These are phyloP conservation scores for Fraxinus dipetala DNA, from an alignment of 305 asterid genomes.

Conservation along the genomic window DNA sequence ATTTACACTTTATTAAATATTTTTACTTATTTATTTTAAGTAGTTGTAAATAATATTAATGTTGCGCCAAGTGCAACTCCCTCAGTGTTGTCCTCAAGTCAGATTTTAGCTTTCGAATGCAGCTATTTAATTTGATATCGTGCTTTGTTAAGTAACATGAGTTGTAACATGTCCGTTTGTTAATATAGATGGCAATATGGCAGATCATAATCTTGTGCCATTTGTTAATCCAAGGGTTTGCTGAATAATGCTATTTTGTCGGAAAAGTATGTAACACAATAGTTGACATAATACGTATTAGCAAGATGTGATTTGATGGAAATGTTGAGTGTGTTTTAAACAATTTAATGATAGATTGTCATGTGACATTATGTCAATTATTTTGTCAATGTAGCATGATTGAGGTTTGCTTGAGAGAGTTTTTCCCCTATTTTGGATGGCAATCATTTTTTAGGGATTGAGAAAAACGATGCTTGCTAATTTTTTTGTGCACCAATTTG, in stretches of 20 bases:
- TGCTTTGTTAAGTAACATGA: neutral
- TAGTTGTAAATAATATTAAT: neutral
- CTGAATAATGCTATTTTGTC: neutral
- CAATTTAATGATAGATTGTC: too few species aligned
- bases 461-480: neutral
- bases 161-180: neutral
- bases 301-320: neutral
- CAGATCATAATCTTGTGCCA: neutral
- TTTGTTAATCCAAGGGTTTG: neutral
- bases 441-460: neutral
- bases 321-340: too few species aligned
- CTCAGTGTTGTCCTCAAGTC: neutral
- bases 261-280: neutral
- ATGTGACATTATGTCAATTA: neutral
- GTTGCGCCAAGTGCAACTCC: neutral
- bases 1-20: neutral
- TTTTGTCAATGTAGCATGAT: neutral
- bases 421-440: neutral
- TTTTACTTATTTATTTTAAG: neutral
- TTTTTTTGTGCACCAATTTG: too few species aligned
- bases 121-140: neutral
- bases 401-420: neutral
- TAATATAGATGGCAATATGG: neutral
- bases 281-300: too few species aligned
- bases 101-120: neutral